Conservation (phyloP, 768 basidiomycete genomes). For the Crassisporium funariophilum region DNA sequence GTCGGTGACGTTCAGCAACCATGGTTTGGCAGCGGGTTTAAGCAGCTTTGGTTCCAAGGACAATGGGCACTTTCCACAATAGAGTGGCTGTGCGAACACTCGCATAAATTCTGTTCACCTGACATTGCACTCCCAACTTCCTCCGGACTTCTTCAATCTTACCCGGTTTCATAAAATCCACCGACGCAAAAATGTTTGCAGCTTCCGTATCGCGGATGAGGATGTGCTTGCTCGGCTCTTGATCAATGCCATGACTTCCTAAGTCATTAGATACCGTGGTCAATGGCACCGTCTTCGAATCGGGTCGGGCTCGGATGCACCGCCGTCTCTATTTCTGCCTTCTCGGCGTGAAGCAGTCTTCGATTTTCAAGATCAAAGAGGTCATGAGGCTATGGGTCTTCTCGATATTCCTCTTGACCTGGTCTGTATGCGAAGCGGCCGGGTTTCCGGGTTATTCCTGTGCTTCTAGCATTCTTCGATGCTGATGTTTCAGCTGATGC, state of each 20-base stretch:
- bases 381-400: constrained; percentile 5
- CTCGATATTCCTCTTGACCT: not conserved
- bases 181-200: no score
- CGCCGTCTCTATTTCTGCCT: no score
- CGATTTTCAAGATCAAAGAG: not conserved
- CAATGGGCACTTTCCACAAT: constrained; percentile 4
- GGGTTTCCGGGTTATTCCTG: no score
- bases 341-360: not conserved
- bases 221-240: no score
- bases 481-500: no score
- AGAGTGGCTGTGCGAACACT: not conserved
- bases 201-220: no score
- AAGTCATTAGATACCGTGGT: no score
- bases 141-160: constrained; percentile 1
- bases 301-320: no score
- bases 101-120: not conserved
- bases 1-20: not conserved
- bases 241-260: no score
- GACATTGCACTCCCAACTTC: not conserved
- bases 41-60: constrained; percentile 14
- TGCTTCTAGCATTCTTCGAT: no score
- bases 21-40: not conserved
- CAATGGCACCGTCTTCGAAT: no score
- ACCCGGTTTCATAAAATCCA: not conserved
- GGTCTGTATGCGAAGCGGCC: no score